Evolutionary conservation across 176 grass and related monocot species (phyloP).

Genomic region (Carex kokanica): DNA sequence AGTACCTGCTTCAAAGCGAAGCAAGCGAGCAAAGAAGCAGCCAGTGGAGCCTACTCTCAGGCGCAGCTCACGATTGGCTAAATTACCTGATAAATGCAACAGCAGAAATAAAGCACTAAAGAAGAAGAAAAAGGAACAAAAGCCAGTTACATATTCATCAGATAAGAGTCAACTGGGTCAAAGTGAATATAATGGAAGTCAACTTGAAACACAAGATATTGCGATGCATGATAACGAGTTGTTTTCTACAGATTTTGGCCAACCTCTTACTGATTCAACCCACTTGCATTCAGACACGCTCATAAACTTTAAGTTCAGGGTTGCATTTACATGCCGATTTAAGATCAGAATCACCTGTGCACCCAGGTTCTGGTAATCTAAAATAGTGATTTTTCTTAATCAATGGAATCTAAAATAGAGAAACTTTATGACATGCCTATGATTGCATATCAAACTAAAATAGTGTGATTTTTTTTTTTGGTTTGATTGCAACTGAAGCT

Average conservation of each 20-base stretch:
- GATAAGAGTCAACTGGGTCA: neutral
- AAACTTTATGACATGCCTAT: no score
- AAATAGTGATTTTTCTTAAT: no score
- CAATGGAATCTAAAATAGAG: no score
- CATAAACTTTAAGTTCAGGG: neutral
- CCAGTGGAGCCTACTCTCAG: neutral
- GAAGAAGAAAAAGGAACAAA: neutral
- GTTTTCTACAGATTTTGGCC: neutral
- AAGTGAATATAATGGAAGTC: neutral
- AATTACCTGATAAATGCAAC: neutral
- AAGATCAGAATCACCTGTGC: neutral
- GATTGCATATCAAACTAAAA: no score
- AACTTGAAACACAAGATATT: neutral
- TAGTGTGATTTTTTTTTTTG: no score
- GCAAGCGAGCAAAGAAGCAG: neutral
- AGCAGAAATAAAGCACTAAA: neutral
- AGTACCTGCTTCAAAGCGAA: neutral
- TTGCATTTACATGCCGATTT: neutral
- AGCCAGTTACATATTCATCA: neutral
- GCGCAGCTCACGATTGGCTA: neutral
- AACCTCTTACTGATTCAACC: neutral
- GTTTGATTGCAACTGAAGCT: no score
- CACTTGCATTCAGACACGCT: neutral
- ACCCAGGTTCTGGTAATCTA: neutral
- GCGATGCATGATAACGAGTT: slow-evolving; percentile 1